A percentile compares a stretch with the other conserved stretches of the same genome.
phyloP scores from a whole-genome alignment of 768 basidiomycete genomes.

The Kwoniella mangroviensis region DNA sequence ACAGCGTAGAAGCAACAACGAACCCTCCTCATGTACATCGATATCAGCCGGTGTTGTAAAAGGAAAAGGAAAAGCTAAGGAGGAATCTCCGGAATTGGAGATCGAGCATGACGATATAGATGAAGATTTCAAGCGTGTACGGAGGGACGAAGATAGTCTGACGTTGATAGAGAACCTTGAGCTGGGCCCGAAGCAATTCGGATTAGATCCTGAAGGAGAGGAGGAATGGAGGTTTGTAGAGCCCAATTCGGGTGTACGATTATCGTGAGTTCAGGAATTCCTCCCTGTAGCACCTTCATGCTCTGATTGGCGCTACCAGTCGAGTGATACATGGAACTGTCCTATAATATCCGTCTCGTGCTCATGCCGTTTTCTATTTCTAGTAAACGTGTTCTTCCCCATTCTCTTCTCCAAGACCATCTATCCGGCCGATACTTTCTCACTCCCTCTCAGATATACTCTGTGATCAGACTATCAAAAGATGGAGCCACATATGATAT shows the following conservation, averaged over 20 bases:
- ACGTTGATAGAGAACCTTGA: constrained; percentile 76
- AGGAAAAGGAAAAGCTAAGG: constrained; percentile 1
- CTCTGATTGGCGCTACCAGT: not conserved
- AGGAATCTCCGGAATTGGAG: constrained; percentile 5
- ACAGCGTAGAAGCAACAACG: not conserved
- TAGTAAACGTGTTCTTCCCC: constrained; percentile 73
- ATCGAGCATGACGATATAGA: constrained; percentile 13
- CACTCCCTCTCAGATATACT: constrained; percentile 86
- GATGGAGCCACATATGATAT: constrained; percentile 87
- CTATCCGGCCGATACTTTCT: constrained; percentile 83
- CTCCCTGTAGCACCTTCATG: constrained; percentile 5
- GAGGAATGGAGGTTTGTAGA: constrained; percentile 78
- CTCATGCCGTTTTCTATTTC: constrained; percentile 8
- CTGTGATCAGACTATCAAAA: constrained; percentile 73
- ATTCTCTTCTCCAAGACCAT: constrained; percentile 79
- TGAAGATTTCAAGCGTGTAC: not conserved
- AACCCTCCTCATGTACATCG: not conserved
- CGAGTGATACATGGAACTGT: not conserved
- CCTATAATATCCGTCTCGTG: not conserved
- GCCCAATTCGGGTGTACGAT: constrained; percentile 85
- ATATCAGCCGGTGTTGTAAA: not conserved
- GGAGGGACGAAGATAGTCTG: constrained; percentile 42
- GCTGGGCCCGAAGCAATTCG: constrained; percentile 76
- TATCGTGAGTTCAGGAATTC: constrained; percentile 66
- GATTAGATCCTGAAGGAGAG: constrained; percentile 70